These are phyloP conservation scores for Linanthus parryae DNA, from an alignment of 148 eudicot genomes.

Conservation along the genomic window DNA sequence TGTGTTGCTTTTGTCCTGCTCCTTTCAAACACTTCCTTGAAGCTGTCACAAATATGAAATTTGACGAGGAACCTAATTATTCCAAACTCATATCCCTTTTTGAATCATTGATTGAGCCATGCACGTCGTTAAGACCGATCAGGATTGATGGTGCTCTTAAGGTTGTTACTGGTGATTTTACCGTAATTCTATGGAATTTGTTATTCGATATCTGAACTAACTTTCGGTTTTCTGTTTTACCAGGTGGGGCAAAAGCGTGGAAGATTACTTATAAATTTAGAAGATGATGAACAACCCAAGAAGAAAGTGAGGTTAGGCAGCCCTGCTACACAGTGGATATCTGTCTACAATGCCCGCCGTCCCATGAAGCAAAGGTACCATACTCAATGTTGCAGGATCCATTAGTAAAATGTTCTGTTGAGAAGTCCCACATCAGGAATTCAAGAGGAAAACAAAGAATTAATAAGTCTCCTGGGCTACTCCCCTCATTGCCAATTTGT, in stretches of 20 bases:
- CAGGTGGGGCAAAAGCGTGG: slow-evolving; percentile 90
- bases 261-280: slow-evolving; percentile 58
- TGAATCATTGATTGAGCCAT: slow-evolving; percentile 68
- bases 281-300: slow-evolving; percentile 67
- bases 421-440: too few relatives aligned
- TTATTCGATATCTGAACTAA: too few relatives aligned
- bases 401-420: too few relatives aligned
- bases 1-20: slow-evolving; percentile 74
- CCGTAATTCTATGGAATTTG: too few relatives aligned
- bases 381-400: too few relatives aligned
- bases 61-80: slow-evolving; percentile 92
- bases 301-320: slow-evolving; percentile 77
- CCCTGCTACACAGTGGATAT: slow-evolving; percentile 91
- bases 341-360: slow-evolving; percentile 73
- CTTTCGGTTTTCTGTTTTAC: too few relatives aligned
- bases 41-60: slow-evolving; percentile 77
- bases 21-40: slow-evolving; percentile 75
- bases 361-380: slow-evolving; percentile 99
- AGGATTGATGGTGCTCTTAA: slow-evolving; percentile 93
- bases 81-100: slow-evolving; percentile 75
- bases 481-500: too few relatives aligned
- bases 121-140: slow-evolving; percentile 75
- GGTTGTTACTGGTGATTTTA: too few relatives aligned
- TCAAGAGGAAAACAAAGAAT: too few relatives aligned
- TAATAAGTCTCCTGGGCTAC: too few relatives aligned